Evolutionary conservation across 169 alveolate genomes (phyloP), one percentile per base, ranked within the genome.

Genomic region (Plasmodium fragile): DNA sequence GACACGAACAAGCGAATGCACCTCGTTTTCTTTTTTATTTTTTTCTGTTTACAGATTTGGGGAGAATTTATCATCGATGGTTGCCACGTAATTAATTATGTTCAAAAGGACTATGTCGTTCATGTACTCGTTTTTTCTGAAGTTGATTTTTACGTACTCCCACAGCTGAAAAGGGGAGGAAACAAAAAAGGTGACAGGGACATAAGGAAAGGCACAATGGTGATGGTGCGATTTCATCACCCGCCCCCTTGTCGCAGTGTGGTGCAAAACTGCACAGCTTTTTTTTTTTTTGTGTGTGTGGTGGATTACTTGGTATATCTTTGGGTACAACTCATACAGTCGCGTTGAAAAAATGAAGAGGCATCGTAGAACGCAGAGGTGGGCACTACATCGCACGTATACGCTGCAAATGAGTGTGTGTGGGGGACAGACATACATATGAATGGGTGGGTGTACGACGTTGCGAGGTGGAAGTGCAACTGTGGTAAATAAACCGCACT

Each of bases 301-400:
- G 36, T 65, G 75, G 1, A 22, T 73, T 84, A 84, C 93, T 30
- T 84, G 93, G 30, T 41, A 52, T 36, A 84, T 84, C 77, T 71
- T 84, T 1, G 93, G 93, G 10, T 73, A 84, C 43, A 84, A 32
- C 69, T 84, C 93, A 36, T 49, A 72, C 30, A 72, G 85, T 16
- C 84, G 30, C 22, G 93, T 84, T 3, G 93, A 84, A 73, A 84
- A 84, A 52, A 84, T 45, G 65, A 73, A 84, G 25, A 84, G 78
- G 69, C 93, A 84, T 11, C 79, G 83, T 4, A 84, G 52, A 0
- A 53, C 69, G 39, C 93, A 84, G 16, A 65, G 78, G 43, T 84
- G 83, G 13, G 93, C 77, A 25, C 55, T 84, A 43, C 49, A 84
- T 52, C 84, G 55, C 3, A 84, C 28, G 43, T 72, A 32, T 1